These are phyloP conservation scores for Apiospora marii DNA, from an alignment of 2,329 filamentous ascomycete species.

Conservation along the genomic window DNA sequence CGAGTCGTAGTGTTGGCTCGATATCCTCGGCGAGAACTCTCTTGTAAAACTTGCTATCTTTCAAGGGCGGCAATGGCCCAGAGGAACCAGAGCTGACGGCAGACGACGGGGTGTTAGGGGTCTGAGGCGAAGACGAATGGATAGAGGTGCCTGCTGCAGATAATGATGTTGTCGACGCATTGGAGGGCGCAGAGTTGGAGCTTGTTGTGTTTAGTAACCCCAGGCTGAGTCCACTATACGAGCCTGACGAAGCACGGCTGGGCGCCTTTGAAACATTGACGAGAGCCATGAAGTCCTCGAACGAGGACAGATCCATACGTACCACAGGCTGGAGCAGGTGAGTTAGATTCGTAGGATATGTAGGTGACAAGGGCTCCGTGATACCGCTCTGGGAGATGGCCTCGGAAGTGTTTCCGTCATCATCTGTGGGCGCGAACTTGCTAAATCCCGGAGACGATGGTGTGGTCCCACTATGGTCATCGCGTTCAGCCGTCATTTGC, in stretches of 20 bases:
- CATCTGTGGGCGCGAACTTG: conserved; percentile 68
- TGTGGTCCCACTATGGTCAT: conserved; percentile 77
- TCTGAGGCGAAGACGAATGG: conserved; percentile 62
- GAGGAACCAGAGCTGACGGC: conserved; percentile 55
- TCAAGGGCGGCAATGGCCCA: conserved; percentile 67
- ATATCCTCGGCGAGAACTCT: conserved; percentile 88
- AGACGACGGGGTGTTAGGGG: conserved; percentile 65
- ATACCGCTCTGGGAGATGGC: conserved; percentile 46
- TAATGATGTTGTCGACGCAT: conserved; percentile 67
- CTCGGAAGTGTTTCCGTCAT: conserved; percentile 49
- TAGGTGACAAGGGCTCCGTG: conserved; percentile 57
- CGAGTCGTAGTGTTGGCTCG: conserved; percentile 89
- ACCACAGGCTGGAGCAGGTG: conserved; percentile 86
- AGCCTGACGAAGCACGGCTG: conserved; percentile 76
- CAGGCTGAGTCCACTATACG: conserved; percentile 69
- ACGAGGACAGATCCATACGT: conserved; percentile 80
- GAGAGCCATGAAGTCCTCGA: conserved; percentile 84
- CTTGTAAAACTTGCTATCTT: conserved; percentile 95
- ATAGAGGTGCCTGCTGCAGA: conserved; percentile 54
- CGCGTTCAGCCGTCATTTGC: conserved; percentile 76
- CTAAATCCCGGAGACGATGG: conserved; percentile 83
- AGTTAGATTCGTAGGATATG: conserved; percentile 75
- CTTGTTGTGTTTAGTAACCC: conserved; percentile 59
- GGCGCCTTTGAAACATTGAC: conserved; percentile 70
- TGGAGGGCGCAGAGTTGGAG: conserved; percentile 60